Conservation (phyloP, 1,284 basidiomycete genomes). For the Tylopilus sp. region DNA sequence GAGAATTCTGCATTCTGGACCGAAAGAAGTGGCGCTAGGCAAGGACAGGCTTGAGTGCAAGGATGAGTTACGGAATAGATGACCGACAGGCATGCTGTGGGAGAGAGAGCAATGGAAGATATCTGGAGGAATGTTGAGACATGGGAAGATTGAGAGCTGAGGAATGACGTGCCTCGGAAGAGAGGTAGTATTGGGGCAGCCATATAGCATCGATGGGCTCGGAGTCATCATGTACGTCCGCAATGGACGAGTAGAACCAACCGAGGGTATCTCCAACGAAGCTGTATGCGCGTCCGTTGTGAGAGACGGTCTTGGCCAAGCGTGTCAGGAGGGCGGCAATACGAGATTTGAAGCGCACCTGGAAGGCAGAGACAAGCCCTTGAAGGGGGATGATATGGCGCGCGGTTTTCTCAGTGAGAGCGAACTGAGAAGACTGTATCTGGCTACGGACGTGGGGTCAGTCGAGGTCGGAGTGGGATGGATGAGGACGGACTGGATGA, state of each 20-base stretch:
- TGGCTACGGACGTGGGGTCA: constrained; percentile 28
- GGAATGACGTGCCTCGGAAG: constrained; percentile 28
- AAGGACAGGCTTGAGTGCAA: constrained; percentile 3
- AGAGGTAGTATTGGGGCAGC: constrained; percentile 42
- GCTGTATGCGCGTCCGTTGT: constrained; percentile 32
- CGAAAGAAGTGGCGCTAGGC: constrained; percentile 34
- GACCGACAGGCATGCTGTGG: constrained; percentile 48
- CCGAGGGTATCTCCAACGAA: constrained; percentile 49
- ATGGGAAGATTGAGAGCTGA: neutral
- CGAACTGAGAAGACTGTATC: constrained; percentile 36
- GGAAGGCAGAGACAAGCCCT: constrained; percentile 42
- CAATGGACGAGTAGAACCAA: constrained; percentile 45
- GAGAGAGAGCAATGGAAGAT: constrained; percentile 51
- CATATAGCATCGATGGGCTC: constrained; percentile 30
- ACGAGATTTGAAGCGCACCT: constrained; percentile 31
- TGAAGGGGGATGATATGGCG: constrained; percentile 26
- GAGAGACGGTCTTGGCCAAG: constrained; percentile 32
- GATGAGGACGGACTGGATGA: constrained; percentile 28
- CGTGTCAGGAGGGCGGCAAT: neutral
- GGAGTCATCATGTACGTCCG: constrained; percentile 12
- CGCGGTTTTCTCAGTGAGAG: constrained; percentile 32
- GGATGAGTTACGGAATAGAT: constrained; percentile 30
- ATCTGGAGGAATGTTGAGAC: constrained; percentile 34
- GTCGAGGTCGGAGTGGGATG: neutral
- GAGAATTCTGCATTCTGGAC: constrained; percentile 30